Evolutionary conservation across 352 stramenopile genomes (phyloP).

Genomic region (Achlya hypogyna): DNA sequence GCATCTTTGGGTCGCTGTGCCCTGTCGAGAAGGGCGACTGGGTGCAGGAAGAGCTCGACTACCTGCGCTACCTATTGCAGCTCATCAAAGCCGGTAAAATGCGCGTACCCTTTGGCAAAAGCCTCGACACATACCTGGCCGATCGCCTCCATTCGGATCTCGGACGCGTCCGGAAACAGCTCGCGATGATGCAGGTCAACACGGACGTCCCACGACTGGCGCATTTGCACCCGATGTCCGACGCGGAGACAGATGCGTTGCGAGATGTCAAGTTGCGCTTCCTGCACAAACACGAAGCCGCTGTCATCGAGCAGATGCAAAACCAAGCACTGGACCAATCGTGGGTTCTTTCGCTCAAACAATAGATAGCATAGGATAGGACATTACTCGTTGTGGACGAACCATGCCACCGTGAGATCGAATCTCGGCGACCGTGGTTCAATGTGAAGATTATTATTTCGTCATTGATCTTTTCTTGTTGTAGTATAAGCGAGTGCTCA

Average conservation of each 20-base stretch:
- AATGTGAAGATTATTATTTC: too few relatives aligned
- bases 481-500: too few relatives aligned
- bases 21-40: conserved; percentile 4
- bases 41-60: neutral
- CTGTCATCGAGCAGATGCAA: conserved; percentile 5
- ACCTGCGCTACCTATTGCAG: neutral
- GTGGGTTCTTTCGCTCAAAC: conserved; percentile 13
- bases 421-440: too few relatives aligned
- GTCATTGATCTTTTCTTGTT: too few relatives aligned
- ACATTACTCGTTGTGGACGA: too few relatives aligned
- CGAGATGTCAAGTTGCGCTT: conserved; percentile 10
- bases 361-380: conserved; percentile 1
- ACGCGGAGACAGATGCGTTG: neutral
- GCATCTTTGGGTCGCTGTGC: conserved; percentile 8
- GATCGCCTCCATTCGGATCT: conserved; percentile 8
- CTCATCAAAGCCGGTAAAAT: conserved; percentile 12
- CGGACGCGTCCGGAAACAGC: neutral
- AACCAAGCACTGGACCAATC: conserved; percentile 9
- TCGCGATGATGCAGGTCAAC: neutral
- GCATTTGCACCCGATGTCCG: neutral
- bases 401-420: too few relatives aligned
- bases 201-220: neutral
- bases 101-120: conserved; percentile 12
- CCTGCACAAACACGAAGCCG: neutral
- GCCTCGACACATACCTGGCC: neutral